Percentiles rank a stretch among this genome's conserved stretches.
Conservation (phyloP, 2,329 filamentous ascomycete genomes). For the Sporothrix inflata region DNA sequence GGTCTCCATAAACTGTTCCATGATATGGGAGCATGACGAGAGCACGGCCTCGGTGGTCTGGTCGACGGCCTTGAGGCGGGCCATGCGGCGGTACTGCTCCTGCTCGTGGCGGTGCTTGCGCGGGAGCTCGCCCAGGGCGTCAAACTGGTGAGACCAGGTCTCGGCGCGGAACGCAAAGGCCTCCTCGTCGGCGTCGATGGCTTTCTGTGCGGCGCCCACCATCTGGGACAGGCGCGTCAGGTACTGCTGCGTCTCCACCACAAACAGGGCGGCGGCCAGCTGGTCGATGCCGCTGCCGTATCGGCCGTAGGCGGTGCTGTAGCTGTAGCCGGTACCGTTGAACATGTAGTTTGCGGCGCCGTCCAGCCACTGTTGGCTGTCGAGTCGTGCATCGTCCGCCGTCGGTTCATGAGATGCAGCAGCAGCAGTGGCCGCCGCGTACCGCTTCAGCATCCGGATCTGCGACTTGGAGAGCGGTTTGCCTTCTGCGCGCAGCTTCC, state of each 20-base stretch:
- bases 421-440: neutral
- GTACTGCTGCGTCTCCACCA: conserved; percentile 29
- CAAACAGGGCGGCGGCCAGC: conserved; percentile 25
- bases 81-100: conserved; percentile 32
- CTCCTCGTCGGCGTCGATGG: neutral
- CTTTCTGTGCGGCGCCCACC: neutral
- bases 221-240: conserved; percentile 26
- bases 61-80: conserved; percentile 29
- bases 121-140: neutral
- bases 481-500: neutral
- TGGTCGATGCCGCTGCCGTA: conserved; percentile 1
- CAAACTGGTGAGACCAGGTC: conserved; percentile 5
- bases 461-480: neutral
- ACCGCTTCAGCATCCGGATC: neutral
- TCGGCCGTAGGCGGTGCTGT: neutral
- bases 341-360: neutral
- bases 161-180: neutral
- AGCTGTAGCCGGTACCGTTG: neutral
- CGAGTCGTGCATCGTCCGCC: neutral
- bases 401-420: neutral
- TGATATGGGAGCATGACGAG: conserved; percentile 15
- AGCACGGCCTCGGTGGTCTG: conserved; percentile 17
- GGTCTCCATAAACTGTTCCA: conserved; percentile 30
- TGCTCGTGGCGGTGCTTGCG: neutral
- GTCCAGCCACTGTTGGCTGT: neutral